These are phyloP conservation scores for Musa acuminata DNA, from an alignment of 176 grass and related monocot genomes.

Conservation along the genomic window DNA sequence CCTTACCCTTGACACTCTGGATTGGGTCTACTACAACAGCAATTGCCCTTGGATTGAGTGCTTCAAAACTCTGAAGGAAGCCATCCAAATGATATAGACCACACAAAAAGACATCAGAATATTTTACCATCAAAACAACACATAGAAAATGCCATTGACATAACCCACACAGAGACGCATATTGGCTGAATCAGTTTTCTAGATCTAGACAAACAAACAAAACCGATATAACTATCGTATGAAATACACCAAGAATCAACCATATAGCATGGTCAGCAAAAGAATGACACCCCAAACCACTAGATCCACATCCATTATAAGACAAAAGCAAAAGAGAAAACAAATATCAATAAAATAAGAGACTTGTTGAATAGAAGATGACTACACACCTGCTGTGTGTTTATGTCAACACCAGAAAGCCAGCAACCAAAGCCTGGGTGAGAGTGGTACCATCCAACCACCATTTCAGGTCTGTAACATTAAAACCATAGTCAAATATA, in stretches of 20 bases:
- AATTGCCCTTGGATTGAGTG: slow-evolving; percentile 87
- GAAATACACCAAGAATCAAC: too few relatives aligned
- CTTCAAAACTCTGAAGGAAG: slow-evolving; percentile 87
- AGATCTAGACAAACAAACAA: too few relatives aligned
- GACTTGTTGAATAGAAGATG: neutral
- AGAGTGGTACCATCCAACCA: slow-evolving; percentile 98
- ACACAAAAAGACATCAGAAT: neutral
- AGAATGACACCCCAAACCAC: too few relatives aligned
- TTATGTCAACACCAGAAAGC: slow-evolving; percentile 92
- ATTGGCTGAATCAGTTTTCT: too few relatives aligned
- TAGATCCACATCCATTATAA: neutral
- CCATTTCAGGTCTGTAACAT: slow-evolving; percentile 81
- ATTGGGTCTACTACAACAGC: slow-evolving; percentile 95
- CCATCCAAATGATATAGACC: neutral
- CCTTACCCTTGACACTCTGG: slow-evolving; percentile 97
- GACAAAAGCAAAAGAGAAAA: neutral
- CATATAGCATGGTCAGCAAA: too few relatives aligned
- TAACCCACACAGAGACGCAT: too few relatives aligned
- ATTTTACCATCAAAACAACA: neutral
- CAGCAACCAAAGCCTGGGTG: slow-evolving; percentile 96
- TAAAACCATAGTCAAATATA: neutral
- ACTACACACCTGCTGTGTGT: slow-evolving; percentile 72
- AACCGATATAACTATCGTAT: too few relatives aligned
- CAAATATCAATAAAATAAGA: neutral
- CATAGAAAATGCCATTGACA: neutral